Evolutionary conservation across 106 monocot genomes (phyloP).

Genomic region (Posidonia australis): DNA sequence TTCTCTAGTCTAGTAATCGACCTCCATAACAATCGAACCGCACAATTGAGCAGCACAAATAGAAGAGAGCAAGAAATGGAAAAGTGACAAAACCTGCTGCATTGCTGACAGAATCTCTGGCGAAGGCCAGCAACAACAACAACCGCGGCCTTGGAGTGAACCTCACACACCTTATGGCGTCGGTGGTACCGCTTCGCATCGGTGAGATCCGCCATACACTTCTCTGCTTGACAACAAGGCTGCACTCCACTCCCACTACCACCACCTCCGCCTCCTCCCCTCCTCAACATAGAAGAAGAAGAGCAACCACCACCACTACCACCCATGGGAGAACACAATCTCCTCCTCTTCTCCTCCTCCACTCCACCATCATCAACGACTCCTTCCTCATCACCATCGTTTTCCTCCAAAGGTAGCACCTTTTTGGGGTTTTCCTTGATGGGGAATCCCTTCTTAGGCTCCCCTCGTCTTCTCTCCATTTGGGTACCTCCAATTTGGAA

Average conservation of each 20-base stretch:
- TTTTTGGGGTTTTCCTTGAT: slow-evolving; percentile 5
- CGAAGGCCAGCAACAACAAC: slow-evolving; percentile 59
- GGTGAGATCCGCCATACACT: slow-evolving; percentile 55
- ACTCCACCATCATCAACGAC: background rate
- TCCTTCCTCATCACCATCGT: slow-evolving; percentile 3
- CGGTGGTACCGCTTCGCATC: slow-evolving; percentile 71
- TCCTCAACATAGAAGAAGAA: background rate
- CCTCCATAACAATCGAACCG: too few relatives aligned
- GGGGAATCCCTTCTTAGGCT: background rate
- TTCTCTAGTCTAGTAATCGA: too few relatives aligned
- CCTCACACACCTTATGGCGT: slow-evolving; percentile 80
- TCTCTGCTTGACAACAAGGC: slow-evolving; percentile 72
- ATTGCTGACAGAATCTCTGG: slow-evolving; percentile 94
- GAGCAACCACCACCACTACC: background rate
- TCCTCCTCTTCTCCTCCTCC: slow-evolving; percentile 5
- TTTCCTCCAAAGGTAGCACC: slow-evolving; percentile 8
- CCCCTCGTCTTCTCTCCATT: slow-evolving; percentile 4
- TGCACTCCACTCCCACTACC: slow-evolving; percentile 14
- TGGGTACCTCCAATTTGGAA: slow-evolving; percentile 1
- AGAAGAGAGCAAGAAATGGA: background rate
- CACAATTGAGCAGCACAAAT: background rate
- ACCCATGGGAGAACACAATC: background rate
- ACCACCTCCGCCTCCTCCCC: background rate
- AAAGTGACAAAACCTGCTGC: slow-evolving; percentile 52
- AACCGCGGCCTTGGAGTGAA: slow-evolving; percentile 67